Evolutionary conservation across 176 grass and related monocot species (phyloP).

Genomic region (Ensete glaucum): DNA sequence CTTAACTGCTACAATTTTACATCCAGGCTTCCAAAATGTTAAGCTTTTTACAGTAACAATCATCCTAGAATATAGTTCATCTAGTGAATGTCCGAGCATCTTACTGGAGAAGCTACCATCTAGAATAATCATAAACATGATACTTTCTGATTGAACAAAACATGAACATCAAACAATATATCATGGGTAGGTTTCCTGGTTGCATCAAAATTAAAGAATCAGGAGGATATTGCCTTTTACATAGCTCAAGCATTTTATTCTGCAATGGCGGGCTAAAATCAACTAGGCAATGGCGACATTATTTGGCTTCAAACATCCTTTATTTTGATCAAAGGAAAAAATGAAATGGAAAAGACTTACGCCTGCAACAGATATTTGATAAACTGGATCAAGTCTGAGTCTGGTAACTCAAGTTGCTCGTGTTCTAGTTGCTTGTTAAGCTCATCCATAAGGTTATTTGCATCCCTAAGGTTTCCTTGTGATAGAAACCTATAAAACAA

Average conservation of each 20-base stretch:
- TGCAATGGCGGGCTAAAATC: background rate
- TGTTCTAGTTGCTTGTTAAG: slow-evolving; percentile 61
- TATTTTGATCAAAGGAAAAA: slow-evolving; percentile 3
- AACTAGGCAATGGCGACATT: too few species aligned
- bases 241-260: background rate
- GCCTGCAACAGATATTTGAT: slow-evolving; percentile 72
- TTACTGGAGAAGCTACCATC: too few species aligned
- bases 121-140: too few species aligned
- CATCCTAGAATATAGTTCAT: too few species aligned
- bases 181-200: background rate
- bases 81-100: too few species aligned
- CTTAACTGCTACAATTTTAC: too few species aligned
- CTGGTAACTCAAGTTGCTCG: slow-evolving; percentile 54
- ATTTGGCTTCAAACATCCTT: slow-evolving; percentile 5
- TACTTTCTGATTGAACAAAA: too few species aligned
- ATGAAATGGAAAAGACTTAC: slow-evolving; percentile 40
- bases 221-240: background rate
- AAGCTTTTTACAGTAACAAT: too few species aligned
- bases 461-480: slow-evolving; percentile 86
- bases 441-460: slow-evolving; percentile 87
- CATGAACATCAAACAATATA: too few species aligned
- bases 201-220: background rate
- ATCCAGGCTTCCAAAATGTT: too few species aligned
- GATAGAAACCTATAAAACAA: slow-evolving; percentile 69
- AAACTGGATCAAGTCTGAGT: slow-evolving; percentile 68